phyloP scores from a whole-genome alignment of 495 filamentous ascomycete species.

The Talaromyces wortmannii region DNA sequence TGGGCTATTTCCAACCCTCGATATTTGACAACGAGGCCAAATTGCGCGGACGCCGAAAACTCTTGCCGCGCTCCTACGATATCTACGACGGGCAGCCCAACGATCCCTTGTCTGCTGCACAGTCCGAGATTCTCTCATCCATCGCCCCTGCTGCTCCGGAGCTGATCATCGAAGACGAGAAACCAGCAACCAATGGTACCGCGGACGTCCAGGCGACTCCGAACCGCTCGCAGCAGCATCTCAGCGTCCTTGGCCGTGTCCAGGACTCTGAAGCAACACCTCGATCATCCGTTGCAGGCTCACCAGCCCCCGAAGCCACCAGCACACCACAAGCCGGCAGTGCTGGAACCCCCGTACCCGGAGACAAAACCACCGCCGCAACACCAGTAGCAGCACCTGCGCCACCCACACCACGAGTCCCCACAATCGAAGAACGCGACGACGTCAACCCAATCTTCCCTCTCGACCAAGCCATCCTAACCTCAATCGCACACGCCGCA shows the following conservation, averaged over 20 bases:
- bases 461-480: slow-evolving; percentile 83
- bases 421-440: slow-evolving; percentile 62
- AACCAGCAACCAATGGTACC: slow-evolving; percentile 23
- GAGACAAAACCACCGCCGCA: slow-evolving; percentile 1
- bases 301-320: slow-evolving; percentile 71
- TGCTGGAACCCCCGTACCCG: slow-evolving; percentile 18
- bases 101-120: slow-evolving; percentile 80
- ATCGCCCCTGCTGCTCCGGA: slow-evolving; percentile 54
- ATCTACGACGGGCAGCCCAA: slow-evolving; percentile 88
- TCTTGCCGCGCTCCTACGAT: slow-evolving; percentile 82
- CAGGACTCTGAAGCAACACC: slow-evolving; percentile 62
- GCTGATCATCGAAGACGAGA: slow-evolving; percentile 1
- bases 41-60: slow-evolving; percentile 64
- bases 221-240: slow-evolving; percentile 24
- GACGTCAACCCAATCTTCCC: slow-evolving; percentile 72
- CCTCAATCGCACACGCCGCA: slow-evolving; percentile 77
- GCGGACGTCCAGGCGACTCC: slow-evolving; percentile 32
- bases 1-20: slow-evolving; percentile 81
- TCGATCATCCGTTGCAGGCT: slow-evolving; percentile 75
- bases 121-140: slow-evolving; percentile 65
- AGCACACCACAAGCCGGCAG: slow-evolving; percentile 47
- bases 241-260: slow-evolving; percentile 38
- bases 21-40: slow-evolving; percentile 80
- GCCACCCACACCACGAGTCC: slow-evolving; percentile 21
- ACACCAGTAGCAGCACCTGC: slow-evolving; percentile 32